Base-by-base conservation (phyloP, 257 asterid species). In the Scutellaria barbata region DNA sequence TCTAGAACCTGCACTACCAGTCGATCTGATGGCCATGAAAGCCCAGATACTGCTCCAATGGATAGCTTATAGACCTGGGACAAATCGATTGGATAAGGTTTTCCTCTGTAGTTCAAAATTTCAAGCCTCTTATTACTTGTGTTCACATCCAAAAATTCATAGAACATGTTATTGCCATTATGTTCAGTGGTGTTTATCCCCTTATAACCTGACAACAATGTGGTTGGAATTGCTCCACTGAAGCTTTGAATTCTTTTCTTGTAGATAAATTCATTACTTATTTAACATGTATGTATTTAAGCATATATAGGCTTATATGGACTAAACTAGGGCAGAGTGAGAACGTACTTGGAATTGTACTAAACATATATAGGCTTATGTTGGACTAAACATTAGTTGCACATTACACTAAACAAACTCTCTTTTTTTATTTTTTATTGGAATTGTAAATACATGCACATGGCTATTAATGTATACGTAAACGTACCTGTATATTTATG, bases 11-110 rank as follows among this genome's bases (percentile, higher is more conserved):
- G 96, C 77, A 92, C 85, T 20, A 92, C 68, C 65, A 92, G 77
- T 68, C 82, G 71, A 75, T 92, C 94, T 43, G 94, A 80, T 78
- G 98, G 96, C 98, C 96, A 92, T 55, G 90, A 80, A 65, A 92
- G 87, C 54, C 86, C 85, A 56, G 88, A 85, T 55, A 68, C 94
- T 58, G 96, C 90, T 80, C 96, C 96, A 78, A 92, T 92, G 0
- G 98, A 92, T 67, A 92, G 90, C 81, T 88, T 89, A 82, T 92
- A 92, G 73, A 92, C 98, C 98, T 92, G 81, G 25, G 72, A 50
- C 42, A 82, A 57, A 58, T 70, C 18, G 45, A 48, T 53, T 61
- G 74, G 51, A 77, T 82, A 25, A 74, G 75, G 62, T 79, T 56
- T 63, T 78, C 13, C 20, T 14, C 9, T 41, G 10, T 46, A 16